Base-by-base conservation (phyloP, 345 rosid genomes). In the Gossypium longicalyx region DNA sequence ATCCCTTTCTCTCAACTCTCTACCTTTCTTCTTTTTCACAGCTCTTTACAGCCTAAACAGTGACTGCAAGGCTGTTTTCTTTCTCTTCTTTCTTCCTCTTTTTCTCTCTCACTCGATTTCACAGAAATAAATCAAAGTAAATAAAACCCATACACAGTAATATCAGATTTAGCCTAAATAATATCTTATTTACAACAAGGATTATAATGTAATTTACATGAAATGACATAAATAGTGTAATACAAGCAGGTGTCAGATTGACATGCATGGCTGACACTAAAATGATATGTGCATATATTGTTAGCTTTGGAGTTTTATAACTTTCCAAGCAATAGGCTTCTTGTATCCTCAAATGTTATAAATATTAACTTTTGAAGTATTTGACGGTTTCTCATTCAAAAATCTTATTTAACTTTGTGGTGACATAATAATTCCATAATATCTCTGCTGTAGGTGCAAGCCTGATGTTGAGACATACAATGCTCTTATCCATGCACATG, bases 401-500 rank as follows among this genome's bases (percentile, higher is more conserved):
- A 67, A 47, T 48, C 57, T 48, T 48, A 67, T 47, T 22, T 23
- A 12, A 12, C 52, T 56, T 56, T 56, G 27, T 57, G 66, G 9
- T 29, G 63, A 64, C 7, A 12, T 2, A 38, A 20, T 75, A 23
- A 75, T 49, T 70, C 77, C n/a, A 29, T 56, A 19, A 52, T 13
- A 19, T 57, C 25, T 77, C 71, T 52, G 62, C 54, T 76, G 71
- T 76, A 94, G 98, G 83, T 94, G 98, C 82, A 92, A 92, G 79
- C 97, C 98, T 4, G 93, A 90, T 83, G 88, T 84, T 54, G 94
- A 92, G 80, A 94, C 97, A 54, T 94, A 89, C 78, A 85, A 92
- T 81, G 97, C 98, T 77, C 93, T 94, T 49, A 92, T 92, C 75
- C 85, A 87, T 79, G 97, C 93, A 19, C 98, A 94, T 83, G 98